Evolutionary conservation across 495 filamentous ascomycete genomes (phyloP), one percentile per base, ranked within the genome.

Genomic region (Aspergillus carlsbadensis): DNA sequence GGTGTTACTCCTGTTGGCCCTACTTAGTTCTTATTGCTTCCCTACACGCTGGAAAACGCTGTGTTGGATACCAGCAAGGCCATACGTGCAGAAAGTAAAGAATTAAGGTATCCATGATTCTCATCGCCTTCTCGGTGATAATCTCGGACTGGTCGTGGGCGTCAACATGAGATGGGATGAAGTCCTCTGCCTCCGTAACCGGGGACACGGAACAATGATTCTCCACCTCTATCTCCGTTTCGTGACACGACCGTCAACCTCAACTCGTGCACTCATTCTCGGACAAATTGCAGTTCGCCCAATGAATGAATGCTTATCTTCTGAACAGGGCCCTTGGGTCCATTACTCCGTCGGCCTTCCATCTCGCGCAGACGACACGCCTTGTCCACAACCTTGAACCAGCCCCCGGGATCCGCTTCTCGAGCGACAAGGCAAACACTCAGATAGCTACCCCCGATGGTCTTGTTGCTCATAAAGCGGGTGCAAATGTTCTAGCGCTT

Each of bases 271-370:
- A 17, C 15, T 20, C 22, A 2, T 3, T 13, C n/a, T 48, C 45
- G 4, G 20, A 24, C 17, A 14, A 13, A 17, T 24, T n/a, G 2
- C 21, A 17, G 35, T 13, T n/a, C 15, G 17, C 48, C 59, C 58
- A 10, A 87, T 88, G 84, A 76, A 94, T 95, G 90, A 90, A 91
- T 84, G 81, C 82, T 51, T 83, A 85, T 63, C 81, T 95, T 18
- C 77, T 94, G 60, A 84, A 87, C 65, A 84, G 89, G 68, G 81
- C 87, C 47, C 71, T 84, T 13, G 91, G 90, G 65, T 78, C 75
- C 61, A 72, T 87, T 29, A 71, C 73, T 43, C 83, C 84, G 24
- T 76, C 81, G 58, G 73, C 72, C 14, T 83, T 93, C 57, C 80
- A 88, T 62, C 70, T 80, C 55, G 78, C 84, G 13, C 80, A 89